phyloP scores from a whole-genome alignment of 805 yeast species.

The Spencermartinsiella europaea region DNA sequence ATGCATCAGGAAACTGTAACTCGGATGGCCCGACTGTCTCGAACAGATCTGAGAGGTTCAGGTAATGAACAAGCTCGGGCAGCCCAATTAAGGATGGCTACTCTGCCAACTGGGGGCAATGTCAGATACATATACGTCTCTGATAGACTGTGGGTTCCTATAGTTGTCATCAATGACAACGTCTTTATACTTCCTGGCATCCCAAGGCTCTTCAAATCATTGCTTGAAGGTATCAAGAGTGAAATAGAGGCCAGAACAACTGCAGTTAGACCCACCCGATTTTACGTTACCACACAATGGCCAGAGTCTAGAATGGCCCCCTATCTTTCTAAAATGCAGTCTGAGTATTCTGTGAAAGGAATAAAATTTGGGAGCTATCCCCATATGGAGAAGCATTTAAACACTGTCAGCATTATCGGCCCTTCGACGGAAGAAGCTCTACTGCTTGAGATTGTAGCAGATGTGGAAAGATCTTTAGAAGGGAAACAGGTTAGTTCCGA shows the following conservation, averaged over 20 bases:
- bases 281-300: constrained; percentile 54
- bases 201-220: constrained; percentile 61
- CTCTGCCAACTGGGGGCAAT: constrained; percentile 49
- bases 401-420: constrained; percentile 73
- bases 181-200: constrained; percentile 80
- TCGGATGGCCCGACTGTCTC: constrained; percentile 48
- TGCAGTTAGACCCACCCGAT: constrained; percentile 37
- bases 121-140: constrained; percentile 36
- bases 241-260: constrained; percentile 35
- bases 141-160: constrained; percentile 76
- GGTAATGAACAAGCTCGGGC: constrained; percentile 39
- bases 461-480: constrained; percentile 42
- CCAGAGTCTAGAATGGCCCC: constrained; percentile 70
- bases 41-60: constrained; percentile 27
- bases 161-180: constrained; percentile 59
- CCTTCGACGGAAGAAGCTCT: constrained; percentile 35
- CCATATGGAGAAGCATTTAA: constrained; percentile 57
- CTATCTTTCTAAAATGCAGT: constrained; percentile 49
- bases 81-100: constrained; percentile 77
- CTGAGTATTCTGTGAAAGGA: constrained; percentile 31
- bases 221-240: constrained; percentile 45
- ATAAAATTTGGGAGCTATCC: constrained; percentile 85
- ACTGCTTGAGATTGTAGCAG: constrained; percentile 43
- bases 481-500: constrained; percentile 55
- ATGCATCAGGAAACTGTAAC: constrained; percentile 54